Evolutionary conservation across 1,284 basidiomycete genomes (phyloP).

Genomic region (Coniferiporia weirii): DNA sequence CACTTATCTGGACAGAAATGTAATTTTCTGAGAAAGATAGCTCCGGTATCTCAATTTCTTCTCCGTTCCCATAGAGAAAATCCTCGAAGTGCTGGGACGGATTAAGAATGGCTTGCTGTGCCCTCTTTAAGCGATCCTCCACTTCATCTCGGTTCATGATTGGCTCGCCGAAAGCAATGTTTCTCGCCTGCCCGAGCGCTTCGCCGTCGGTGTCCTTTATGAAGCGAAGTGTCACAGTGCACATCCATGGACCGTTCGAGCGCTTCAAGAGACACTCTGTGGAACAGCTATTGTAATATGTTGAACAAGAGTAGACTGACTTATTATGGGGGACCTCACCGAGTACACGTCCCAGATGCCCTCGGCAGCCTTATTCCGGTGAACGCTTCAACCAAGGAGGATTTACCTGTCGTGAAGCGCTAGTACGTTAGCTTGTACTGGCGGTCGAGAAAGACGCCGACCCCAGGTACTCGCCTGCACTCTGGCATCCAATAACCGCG

Average conservation of each 20-base stretch:
- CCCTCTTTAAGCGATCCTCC: conserved; percentile 60
- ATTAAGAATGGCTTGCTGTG: conserved; percentile 70
- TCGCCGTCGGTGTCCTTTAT: conserved; percentile 36
- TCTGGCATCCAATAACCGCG: conserved; percentile 64
- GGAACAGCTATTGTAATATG: conserved; percentile 41
- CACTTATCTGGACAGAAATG: conserved; percentile 62
- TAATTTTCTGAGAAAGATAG: conserved; percentile 54
- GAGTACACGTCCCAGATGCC: conserved; percentile 60
- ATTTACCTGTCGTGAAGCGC: conserved; percentile 44
- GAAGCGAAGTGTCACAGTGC: conserved; percentile 52
- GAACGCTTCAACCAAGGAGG: conserved; percentile 69
- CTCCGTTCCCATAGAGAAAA: conserved; percentile 31
- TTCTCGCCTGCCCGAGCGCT: conserved; percentile 29
- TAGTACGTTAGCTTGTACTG: neutral
- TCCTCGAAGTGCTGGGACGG: conserved; percentile 34
- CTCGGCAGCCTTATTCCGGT: conserved; percentile 66
- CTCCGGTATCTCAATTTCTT: conserved; percentile 11
- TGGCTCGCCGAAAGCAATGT: conserved; percentile 45
- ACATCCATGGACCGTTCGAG: conserved; percentile 42
- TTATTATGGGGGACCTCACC: conserved; percentile 32
- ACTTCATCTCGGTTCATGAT: conserved; percentile 51
- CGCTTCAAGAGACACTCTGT: conserved; percentile 59
- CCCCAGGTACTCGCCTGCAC: conserved; percentile 30
- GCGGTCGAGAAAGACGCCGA: too few species aligned
- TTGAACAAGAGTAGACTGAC: conserved; percentile 24